These are phyloP conservation scores for Zymoseptoria brevis DNA, from an alignment of 2,329 filamentous ascomycete species.

Conservation along the genomic window DNA sequence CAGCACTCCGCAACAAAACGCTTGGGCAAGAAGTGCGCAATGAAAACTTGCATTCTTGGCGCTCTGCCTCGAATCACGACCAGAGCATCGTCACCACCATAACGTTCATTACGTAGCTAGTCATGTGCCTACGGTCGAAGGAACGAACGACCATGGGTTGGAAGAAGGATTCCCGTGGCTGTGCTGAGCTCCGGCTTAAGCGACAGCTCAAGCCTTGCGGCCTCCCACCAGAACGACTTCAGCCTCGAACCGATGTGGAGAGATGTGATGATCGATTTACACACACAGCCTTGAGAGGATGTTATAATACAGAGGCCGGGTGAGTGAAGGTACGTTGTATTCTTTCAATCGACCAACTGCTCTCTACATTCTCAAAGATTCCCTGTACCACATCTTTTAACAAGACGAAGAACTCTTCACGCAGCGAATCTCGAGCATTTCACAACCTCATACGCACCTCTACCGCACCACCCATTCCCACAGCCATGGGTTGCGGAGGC, in stretches of 20 bases:
- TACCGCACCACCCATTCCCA: not conserved
- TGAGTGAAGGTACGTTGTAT: not conserved
- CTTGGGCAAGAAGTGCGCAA: not conserved
- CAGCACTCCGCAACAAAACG: not conserved
- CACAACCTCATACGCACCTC: not conserved
- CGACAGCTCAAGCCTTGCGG: not conserved
- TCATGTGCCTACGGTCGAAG: not conserved
- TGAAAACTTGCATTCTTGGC: too few species aligned
- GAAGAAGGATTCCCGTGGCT: not conserved
- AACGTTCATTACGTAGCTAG: not conserved
- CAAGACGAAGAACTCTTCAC: not conserved
- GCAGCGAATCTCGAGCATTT: not conserved
- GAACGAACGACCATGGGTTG: not conserved
- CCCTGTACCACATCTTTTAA: not conserved
- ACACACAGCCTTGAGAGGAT: not conserved
- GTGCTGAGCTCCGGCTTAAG: not conserved
- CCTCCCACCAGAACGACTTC: not conserved
- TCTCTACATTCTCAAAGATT: not conserved
- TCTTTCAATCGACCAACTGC: not conserved
- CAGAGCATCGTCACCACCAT: not conserved
- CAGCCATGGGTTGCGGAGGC: conserved; percentile 1
- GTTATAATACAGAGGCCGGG: not conserved
- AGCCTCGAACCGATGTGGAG: not conserved
- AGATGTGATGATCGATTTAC: not conserved
- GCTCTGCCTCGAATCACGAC: not conserved